These are phyloP conservation scores for Paratinospora sagittata DNA, from an alignment of 164 flowering plant genomes.

Conservation along the genomic window DNA sequence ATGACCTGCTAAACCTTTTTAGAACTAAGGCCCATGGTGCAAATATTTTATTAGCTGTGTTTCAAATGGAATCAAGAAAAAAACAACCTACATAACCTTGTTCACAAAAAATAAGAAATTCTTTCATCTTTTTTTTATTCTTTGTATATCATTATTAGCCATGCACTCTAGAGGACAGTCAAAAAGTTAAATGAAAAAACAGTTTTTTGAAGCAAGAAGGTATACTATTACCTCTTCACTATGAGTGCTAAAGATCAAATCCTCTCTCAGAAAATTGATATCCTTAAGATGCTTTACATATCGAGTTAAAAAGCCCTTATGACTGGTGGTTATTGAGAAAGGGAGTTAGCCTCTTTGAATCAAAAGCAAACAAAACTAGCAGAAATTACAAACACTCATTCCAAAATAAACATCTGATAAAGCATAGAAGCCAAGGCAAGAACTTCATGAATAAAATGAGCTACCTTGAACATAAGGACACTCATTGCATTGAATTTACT, in stretches of 20 bases:
- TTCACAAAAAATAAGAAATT: neutral
- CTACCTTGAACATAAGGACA: too few species aligned
- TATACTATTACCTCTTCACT: slow-evolving; percentile 71
- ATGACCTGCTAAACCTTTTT: too few species aligned
- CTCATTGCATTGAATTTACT: neutral
- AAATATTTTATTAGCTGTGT: neutral
- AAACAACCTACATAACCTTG: neutral
- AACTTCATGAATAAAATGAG: too few species aligned
- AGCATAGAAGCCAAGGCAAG: neutral
- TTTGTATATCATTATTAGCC: neutral
- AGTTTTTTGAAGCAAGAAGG: neutral
- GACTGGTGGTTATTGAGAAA: slow-evolving; percentile 43
- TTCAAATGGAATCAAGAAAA: neutral
- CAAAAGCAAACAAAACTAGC: neutral
- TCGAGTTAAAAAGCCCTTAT: slow-evolving; percentile 68
- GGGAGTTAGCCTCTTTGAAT: neutral
- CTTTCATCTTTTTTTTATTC: neutral
- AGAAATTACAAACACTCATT: neutral
- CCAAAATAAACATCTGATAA: neutral
- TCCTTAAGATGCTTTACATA: slow-evolving; percentile 75
- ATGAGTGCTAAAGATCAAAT: slow-evolving; percentile 76
- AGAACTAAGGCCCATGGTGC: neutral
- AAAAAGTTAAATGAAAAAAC: neutral
- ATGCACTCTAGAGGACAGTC: neutral
- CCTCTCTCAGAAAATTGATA: slow-evolving; percentile 76